Percentiles rank a stretch among this genome's conserved stretches.
Conservation (phyloP, 2,329 filamentous ascomycete species). For the Xylariales sp. region DNA sequence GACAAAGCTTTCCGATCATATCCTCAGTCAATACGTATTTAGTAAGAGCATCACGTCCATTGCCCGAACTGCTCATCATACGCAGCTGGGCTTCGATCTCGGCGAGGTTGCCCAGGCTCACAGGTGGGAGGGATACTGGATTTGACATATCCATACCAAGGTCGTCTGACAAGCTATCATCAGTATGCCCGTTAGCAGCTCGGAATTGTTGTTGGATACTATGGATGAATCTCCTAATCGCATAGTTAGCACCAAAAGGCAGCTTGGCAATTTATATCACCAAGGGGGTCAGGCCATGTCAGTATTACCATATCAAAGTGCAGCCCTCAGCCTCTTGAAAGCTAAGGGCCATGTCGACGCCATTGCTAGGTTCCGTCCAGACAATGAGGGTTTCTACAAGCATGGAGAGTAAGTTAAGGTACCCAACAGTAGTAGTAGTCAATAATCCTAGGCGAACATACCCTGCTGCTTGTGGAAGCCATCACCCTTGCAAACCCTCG, state of each 20-base stretch:
- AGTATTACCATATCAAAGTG: constrained; percentile 76
- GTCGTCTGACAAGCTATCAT: constrained; percentile 88
- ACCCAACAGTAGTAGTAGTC: constrained; percentile 21
- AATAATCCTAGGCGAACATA: constrained; percentile 36
- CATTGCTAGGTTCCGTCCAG: constrained; percentile 83
- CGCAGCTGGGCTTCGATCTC: constrained; percentile 87
- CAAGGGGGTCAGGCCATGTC: constrained; percentile 10
- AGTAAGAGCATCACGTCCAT: constrained; percentile 77
- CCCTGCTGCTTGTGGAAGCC: constrained; percentile 98
- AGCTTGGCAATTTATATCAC: too few relatives aligned
- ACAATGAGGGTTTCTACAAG: constrained; percentile 87
- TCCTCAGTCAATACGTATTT: constrained; percentile 83
- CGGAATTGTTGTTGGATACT: constrained; percentile 74
- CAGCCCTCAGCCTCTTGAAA: constrained; percentile 98
- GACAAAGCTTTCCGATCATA: constrained; percentile 83
- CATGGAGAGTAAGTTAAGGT: constrained; percentile 9
- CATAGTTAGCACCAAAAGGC: too few relatives aligned
- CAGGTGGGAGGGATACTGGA: constrained; percentile 69
- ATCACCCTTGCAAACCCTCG: constrained; percentile 87
- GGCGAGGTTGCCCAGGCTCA: constrained; percentile 74
- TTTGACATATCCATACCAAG: constrained; percentile 67
- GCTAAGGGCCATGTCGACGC: constrained; percentile 93
- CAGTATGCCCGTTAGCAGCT: constrained; percentile 61
- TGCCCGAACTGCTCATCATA: constrained; percentile 66
- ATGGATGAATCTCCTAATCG: constrained; percentile 82